phyloP scores from a whole-genome alignment of 139 green algal species.

The Penium margaritaceum region DNA sequence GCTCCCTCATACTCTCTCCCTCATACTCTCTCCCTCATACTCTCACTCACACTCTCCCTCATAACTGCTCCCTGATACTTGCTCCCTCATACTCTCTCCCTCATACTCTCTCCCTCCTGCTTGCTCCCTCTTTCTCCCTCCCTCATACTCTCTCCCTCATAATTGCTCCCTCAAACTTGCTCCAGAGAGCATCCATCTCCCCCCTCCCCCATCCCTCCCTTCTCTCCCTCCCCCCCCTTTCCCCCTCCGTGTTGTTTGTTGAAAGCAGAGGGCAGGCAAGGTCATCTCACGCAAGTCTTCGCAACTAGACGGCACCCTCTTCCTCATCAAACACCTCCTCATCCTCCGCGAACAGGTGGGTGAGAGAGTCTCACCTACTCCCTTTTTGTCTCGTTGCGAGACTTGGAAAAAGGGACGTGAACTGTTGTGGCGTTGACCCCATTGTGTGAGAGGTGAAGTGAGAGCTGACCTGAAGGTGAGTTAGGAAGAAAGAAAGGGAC shows the following conservation, averaged over 20 bases:
- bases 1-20: background rate
- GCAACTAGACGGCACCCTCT: slow-evolving; percentile 76
- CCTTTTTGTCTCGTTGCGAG: background rate
- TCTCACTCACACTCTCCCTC: too few species aligned
- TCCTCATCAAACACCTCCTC: slow-evolving; percentile 87
- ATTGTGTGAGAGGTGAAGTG: too few species aligned
- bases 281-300: slow-evolving; percentile 45
- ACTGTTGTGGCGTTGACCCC: too few species aligned
- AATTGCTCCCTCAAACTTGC: too few species aligned
- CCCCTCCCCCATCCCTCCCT: slow-evolving; percentile 11
- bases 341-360: slow-evolving; percentile 74
- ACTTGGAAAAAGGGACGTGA: background rate
- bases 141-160: background rate
- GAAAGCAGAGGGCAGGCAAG: slow-evolving; percentile 33
- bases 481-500: too few species aligned
- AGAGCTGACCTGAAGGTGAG: too few species aligned
- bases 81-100: background rate
- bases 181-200: background rate
- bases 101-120: background rate
- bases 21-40: background rate
- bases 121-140: background rate
- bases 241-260: background rate
- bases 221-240: background rate
- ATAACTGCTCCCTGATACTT: too few species aligned
- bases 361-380: background rate